Evolutionary conservation across 495 filamentous ascomycete genomes (phyloP), one percentile per base, ranked within the genome.

Genomic region (Penicillium dipodomyicola): DNA sequence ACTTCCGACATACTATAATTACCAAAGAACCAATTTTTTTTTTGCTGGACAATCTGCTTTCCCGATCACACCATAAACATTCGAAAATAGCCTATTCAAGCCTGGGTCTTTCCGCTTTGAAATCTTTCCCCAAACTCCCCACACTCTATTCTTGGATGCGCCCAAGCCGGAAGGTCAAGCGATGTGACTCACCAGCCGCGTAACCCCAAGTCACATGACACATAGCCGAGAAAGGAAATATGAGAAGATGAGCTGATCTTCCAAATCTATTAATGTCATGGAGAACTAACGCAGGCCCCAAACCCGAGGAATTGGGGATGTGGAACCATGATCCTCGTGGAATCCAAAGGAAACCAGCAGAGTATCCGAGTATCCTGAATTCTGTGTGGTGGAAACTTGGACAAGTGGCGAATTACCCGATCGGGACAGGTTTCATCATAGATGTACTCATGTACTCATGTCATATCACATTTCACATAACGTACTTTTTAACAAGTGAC

Each of bases 1-100:
- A 49, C 52, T 33, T 53, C 43, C 42, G 55, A 32, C 30, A 57
- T 54, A 17, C 43, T 3, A 54, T 54, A 46, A 20, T 42, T n/a
- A 56, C 39, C 32, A 6, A 56, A 30, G 23, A 51, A 35, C 7
- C 1, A 35, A 4, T n/a, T 37, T 41, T 29, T 42, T 54, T 60
- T 63, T 64, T 57, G 61, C 61, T 61, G 61, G 58, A 9, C 61
- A 61, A 39, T 48, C 43, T 33, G 5, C 11, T 39, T 37, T 20
- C 14, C 17, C 11, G 12, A n/a, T 37, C 5, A 37, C 14, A 37
- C 33, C 33, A 15, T 49, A 29, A 4, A 20, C 10, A 29, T 12
- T 41, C 9, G 17, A 41, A 20, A 41, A 41, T 19, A 41, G 9
- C 9, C 9, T 32, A 11, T 10, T 30, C 14, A 37, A n/a, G 3